Base-by-base conservation (phyloP, 1,284 basidiomycete species). In the Boletus austroedulis region DNA sequence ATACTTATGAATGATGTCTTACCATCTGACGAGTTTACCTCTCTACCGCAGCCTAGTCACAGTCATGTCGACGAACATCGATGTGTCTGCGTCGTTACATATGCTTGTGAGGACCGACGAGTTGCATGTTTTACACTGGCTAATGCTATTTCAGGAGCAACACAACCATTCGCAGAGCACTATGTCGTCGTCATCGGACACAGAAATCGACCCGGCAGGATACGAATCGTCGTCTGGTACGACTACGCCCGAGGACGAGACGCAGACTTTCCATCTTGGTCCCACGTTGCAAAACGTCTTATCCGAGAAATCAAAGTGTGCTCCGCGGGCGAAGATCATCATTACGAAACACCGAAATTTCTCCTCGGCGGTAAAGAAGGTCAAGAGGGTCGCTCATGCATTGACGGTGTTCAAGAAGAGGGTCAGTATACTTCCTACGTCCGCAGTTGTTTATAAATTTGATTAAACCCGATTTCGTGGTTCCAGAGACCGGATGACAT, bases 211-310 rank as follows among this genome's bases (percentile, higher is more conserved):
- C 50, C 68, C 61, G 44, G 31, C 40, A n/a, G 57, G 55, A 47
- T 69, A 72, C 26, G 44, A 59, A 0, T 72, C 69, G 50, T 72
- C 71, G 46, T 69, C 71, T 50, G 68, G 68, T 26, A 64, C 69
- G 64, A 69, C 68, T 34, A 72, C 68, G 12, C 70, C 71, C 46
- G 71, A 73, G 58, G 70, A 73, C 28, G 71, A 73, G 2, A 51
- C 60, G 1, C 34, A 69, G 44, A 61, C 44, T 11, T 72, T 69
- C 44, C 48, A 65, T 46, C 62, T 73, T 1, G 60, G 64, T 19
- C 45, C 47, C 44, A 48, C 57, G 29, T 41, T 67, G 15, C 52
- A 44, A 24, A 36, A n/a, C 11, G 50, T 49, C 36, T 40, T 65
- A 26, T 34, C 36, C 12, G 56, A 58, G 41, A 65, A 54, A 46